These are phyloP conservation scores for Cystobasidium onofrii DNA, from an alignment of 768 basidiomycete genomes.

Conservation along the genomic window DNA sequence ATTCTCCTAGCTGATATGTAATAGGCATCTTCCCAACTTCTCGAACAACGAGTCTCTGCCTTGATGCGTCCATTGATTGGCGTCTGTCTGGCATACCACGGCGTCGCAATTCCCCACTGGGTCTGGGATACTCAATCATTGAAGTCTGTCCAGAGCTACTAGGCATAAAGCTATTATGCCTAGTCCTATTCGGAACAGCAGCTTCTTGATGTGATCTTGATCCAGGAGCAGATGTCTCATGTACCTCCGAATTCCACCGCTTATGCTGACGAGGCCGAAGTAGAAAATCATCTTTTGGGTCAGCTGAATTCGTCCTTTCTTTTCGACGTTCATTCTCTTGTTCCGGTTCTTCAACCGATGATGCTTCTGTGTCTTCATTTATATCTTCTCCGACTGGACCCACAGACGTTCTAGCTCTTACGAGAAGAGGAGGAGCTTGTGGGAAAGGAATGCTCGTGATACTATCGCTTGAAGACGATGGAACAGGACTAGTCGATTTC, in stretches of 20 bases:
- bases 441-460: neutral
- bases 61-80: constrained; percentile 48
- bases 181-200: neutral
- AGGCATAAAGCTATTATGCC: constrained; percentile 6
- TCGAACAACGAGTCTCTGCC: constrained; percentile 64
- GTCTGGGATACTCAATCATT: constrained; percentile 9
- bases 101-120: neutral
- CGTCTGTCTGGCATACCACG: constrained; percentile 14
- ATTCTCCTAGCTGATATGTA: constrained; percentile 91
- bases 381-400: neutral
- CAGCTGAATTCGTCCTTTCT: neutral
- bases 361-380: neutral
- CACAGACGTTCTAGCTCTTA: neutral
- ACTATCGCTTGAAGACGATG: neutral
- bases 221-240: neutral
- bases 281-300: neutral
- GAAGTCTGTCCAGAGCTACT: neutral
- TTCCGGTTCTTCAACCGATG: neutral
- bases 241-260: constrained; percentile 39
- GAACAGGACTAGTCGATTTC: neutral
- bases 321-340: neutral
- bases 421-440: neutral
- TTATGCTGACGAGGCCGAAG: constrained; percentile 30
- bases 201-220: neutral
- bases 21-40: constrained; percentile 73